Evolutionary conservation across 805 yeast genomes (phyloP), one percentile per base, ranked within the genome.

Genomic region (Pichia californica): DNA sequence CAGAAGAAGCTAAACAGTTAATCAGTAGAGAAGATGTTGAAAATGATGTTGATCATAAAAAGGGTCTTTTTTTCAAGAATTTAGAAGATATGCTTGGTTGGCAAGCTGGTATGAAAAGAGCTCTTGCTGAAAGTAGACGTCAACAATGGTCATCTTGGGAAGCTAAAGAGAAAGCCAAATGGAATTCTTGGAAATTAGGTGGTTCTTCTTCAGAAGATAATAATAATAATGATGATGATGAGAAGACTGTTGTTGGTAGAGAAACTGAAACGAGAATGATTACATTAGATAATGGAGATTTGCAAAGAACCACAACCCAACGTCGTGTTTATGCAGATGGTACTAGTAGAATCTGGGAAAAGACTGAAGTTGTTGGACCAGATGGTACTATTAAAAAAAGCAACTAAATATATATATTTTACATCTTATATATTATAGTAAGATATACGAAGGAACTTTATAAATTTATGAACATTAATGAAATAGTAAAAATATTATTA

Each of bases 1-100:
- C 30, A 15, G 31, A 16, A 10, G 39, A 36, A 18, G 39, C 27
- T 13, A 31, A 26, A 10, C 29, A 34, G 13, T 59, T 59, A 13
- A 55, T 79, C 43, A 69, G 81, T 25, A 76, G 70, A 51, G 88
- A 83, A 53, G 85, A 81, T 52, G 76, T 82, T 23, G 70, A 72
- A 48, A 43, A 43, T 18, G 57, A 61, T 25, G 67, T 67, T 37
- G 48, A 46, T 2, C 56, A 62, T 14, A 76, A 80, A 36, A 61
- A 69, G 45, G 88, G 88, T 1, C 44, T 70, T 7, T 85, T 73
- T 61, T 88, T 87, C 67, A 68, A 69, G 20, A 81, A 76, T 41
- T 81, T 75, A 58, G 77, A 78, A 23, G 83, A 77, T 29, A 77
- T 73, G 48, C 62, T 88, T 57, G 74, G 74, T 44, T 88, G 93